Percentiles rank a stretch among this genome's conserved stretches.
Evolutionary conservation across 208 protist genomes (phyloP).

Genomic region (Leishmania mexicana): DNA sequence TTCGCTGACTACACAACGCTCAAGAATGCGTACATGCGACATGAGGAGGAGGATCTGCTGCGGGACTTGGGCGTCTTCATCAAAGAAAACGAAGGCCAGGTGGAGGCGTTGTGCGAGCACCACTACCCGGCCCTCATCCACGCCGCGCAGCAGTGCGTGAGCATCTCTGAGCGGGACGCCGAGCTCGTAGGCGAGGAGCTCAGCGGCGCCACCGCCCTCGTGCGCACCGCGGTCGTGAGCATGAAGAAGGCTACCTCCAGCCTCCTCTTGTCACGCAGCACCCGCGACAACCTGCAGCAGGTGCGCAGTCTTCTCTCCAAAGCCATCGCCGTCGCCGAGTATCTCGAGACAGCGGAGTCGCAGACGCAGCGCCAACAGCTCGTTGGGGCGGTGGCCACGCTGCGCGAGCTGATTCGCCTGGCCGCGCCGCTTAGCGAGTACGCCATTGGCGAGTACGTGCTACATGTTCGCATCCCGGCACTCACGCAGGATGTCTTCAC

Average conservation of each 20-base stretch:
- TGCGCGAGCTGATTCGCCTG: conserved; percentile 70
- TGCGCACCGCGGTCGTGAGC: conserved; percentile 69
- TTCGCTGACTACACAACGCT: conserved; percentile 90
- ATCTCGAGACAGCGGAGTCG: conserved; percentile 80
- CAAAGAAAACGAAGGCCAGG: conserved; percentile 83
- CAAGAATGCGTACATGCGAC: conserved; percentile 76
- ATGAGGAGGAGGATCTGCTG: conserved; percentile 80
- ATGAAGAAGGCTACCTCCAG: conserved; percentile 76
- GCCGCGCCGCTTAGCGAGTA: conserved; percentile 75
- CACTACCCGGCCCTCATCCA: conserved; percentile 90
- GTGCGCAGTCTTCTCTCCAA: conserved; percentile 57
- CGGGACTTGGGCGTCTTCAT: conserved; percentile 79
- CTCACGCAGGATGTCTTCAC: conserved; percentile 67
- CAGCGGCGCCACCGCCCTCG: conserved; percentile 70
- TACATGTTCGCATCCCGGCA: conserved; percentile 76
- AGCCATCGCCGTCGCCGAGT: conserved; percentile 69
- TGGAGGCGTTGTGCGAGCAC: conserved; percentile 84
- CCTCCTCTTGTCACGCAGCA: conserved; percentile 64
- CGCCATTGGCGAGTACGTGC: conserved; percentile 83
- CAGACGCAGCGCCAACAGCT: conserved; percentile 76
- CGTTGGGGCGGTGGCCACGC: conserved; percentile 69
- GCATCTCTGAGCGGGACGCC: conserved; percentile 83
- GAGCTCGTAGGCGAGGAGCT: conserved; percentile 87
- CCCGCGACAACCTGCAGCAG: conserved; percentile 62
- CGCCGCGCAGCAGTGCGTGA: conserved; percentile 81